A percentile compares a stretch with the other conserved stretches of the same genome.
These are phyloP conservation scores for Excoecaria agallocha DNA, from an alignment of 345 rosid genomes.

Conservation along the genomic window DNA sequence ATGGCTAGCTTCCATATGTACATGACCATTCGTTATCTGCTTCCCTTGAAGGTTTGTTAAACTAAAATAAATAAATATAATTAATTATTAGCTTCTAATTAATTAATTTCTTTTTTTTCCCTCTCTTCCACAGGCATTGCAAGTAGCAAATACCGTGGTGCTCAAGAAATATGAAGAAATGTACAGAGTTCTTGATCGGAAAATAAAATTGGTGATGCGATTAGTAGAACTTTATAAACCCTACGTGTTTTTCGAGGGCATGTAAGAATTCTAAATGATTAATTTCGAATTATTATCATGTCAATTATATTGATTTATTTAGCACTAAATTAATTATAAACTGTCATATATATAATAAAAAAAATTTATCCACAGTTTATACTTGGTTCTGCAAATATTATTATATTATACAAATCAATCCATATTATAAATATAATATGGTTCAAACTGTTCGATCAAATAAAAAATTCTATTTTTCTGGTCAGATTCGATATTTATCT, in stretches of 20 bases:
- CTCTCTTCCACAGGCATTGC: neutral
- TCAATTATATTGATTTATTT: neutral
- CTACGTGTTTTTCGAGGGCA: constrained; percentile 29
- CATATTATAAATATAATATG: too few relatives aligned
- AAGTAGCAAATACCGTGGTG: constrained; percentile 11
- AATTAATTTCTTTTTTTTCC: too few relatives aligned
- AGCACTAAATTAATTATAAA: too few relatives aligned
- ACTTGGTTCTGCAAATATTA: too few relatives aligned
- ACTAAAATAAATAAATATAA: too few relatives aligned
- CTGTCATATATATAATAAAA: too few relatives aligned
- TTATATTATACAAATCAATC: too few relatives aligned
- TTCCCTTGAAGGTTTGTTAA: constrained; percentile 15
- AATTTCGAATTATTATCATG: neutral
- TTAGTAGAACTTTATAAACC: constrained; percentile 38
- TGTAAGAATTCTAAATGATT: neutral
- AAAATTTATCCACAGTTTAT: too few relatives aligned
- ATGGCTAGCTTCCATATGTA: constrained; percentile 16
- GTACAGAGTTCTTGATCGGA: constrained; percentile 13
- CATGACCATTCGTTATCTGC: constrained; percentile 7
- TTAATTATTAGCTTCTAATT: too few relatives aligned
- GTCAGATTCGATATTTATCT: too few relatives aligned
- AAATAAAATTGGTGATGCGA: constrained; percentile 30
- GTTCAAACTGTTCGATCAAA: too few relatives aligned
- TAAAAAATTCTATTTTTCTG: too few relatives aligned
- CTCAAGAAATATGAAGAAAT: constrained; percentile 15